Conservation (phyloP, 2,329 filamentous ascomycete genomes). For the Fusarium clavum region DNA sequence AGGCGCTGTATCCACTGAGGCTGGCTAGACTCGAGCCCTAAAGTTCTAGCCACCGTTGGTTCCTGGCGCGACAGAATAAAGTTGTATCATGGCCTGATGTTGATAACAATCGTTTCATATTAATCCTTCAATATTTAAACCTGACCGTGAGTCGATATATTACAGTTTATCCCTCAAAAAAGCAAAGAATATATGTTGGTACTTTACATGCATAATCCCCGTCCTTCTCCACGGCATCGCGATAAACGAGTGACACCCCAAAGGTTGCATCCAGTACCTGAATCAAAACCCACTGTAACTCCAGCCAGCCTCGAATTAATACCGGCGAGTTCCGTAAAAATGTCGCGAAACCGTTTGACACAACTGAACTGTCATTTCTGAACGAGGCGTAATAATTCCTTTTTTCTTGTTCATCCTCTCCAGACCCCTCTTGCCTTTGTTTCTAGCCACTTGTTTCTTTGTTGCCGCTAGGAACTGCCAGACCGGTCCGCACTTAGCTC, state of each 20-base stretch:
- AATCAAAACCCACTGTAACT: not conserved
- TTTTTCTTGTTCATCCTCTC: not conserved
- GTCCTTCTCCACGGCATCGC: slow-evolving; percentile 9
- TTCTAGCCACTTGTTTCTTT: not conserved
- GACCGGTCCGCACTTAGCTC: not conserved
- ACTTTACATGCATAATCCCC: slow-evolving; percentile 11
- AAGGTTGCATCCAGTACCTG: not conserved
- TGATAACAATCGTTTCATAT: not conserved
- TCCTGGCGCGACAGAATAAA: slow-evolving; percentile 1
- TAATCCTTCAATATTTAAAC: not conserved
- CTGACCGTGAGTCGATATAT: not conserved
- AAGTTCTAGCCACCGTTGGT: slow-evolving; percentile 14
- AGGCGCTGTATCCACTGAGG: slow-evolving; percentile 1
- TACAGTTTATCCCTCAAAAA: not conserved
- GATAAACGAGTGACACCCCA: slow-evolving; percentile 25
- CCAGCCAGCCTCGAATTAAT: slow-evolving; percentile 3
- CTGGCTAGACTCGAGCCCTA: not conserved
- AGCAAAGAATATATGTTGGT: not conserved
- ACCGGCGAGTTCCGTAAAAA: not conserved
- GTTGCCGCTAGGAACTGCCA: not conserved
- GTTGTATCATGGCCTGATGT: not conserved
- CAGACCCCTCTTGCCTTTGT: no score
- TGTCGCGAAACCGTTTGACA: slow-evolving; percentile 9
- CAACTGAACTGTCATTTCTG: not conserved
- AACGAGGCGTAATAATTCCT: not conserved